phyloP scores from a whole-genome alignment of 1,284 basidiomycete species.

The Schizopora paradoxa region DNA sequence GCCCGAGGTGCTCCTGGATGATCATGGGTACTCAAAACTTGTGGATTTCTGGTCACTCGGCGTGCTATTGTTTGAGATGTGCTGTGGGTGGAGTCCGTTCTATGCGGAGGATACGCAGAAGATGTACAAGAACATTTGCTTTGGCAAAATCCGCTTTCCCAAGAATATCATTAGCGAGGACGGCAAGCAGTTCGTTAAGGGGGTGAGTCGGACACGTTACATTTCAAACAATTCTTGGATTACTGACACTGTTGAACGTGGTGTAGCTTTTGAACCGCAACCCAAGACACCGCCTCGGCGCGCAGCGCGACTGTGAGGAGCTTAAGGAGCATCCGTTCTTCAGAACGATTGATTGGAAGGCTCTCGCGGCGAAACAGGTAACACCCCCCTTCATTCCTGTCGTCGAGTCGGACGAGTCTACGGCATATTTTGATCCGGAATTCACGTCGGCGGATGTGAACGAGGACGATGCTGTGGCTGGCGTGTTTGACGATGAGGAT shows the following conservation, averaged over 20 bases:
- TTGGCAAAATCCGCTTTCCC: constrained; percentile 98
- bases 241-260: constrained; percentile 9
- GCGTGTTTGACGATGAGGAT: constrained; percentile 67
- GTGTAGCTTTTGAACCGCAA: constrained; percentile 91
- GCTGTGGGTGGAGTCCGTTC: constrained; percentile 99
- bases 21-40: constrained; percentile 97
- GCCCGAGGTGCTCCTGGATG: constrained; percentile 97
- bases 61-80: constrained; percentile 94
- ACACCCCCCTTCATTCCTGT: constrained; percentile 97
- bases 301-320: constrained; percentile 86
- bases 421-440: constrained; percentile 97
- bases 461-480: constrained; percentile 58
- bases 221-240: constrained; percentile 19
- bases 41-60: constrained; percentile 99
- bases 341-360: constrained; percentile 84
- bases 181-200: constrained; percentile 99
- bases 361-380: constrained; percentile 84
- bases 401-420: constrained; percentile 97
- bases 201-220: constrained; percentile 51
- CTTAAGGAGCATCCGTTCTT: constrained; percentile 98
- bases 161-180: constrained; percentile 96
- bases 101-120: constrained; percentile 99
- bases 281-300: constrained; percentile 93
- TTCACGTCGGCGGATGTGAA: constrained; percentile 87
- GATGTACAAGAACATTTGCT: constrained; percentile 99